Evolutionary conservation across 208 protist species (phyloP).

Genomic region (Tritrichomonas musculus): DNA sequence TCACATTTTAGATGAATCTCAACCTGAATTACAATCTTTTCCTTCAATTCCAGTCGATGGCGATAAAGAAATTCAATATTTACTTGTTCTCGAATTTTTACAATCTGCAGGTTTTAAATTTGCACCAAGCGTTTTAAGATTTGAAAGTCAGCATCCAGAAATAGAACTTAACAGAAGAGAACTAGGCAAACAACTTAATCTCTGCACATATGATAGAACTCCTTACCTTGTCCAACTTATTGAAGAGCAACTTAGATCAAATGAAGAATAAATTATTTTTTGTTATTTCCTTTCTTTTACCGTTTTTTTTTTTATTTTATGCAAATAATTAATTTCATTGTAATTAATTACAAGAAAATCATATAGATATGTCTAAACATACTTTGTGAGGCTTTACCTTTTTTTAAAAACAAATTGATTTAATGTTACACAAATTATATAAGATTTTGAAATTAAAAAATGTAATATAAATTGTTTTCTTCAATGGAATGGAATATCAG

Average conservation of each 20-base stretch:
- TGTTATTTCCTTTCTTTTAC: neutral
- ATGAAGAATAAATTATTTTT: neutral
- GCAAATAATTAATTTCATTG: no score
- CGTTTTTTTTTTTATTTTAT: neutral
- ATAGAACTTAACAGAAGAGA: neutral
- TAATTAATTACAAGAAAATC: no score
- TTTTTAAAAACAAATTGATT: no score
- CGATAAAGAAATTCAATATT: neutral
- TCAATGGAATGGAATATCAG: no score
- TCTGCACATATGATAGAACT: conserved; percentile 7
- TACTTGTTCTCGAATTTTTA: conserved; percentile 10
- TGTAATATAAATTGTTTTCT: no score
- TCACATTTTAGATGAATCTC: conserved; percentile 10
- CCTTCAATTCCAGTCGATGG: neutral
- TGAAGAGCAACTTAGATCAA: conserved; percentile 7
- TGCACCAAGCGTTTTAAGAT: neutral
- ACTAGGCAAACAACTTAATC: neutral
- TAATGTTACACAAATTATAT: no score
- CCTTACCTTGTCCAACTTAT: conserved; percentile 24
- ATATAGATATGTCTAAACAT: no score
- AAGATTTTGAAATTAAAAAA: no score
- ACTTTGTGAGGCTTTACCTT: no score
- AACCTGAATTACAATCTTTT: neutral
- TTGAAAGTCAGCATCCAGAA: conserved; percentile 18
- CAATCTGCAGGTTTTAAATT: conserved; percentile 33